These are phyloP conservation scores for Trypanosoma vivax DNA, from an alignment of 208 protist species.

Conservation along the genomic window DNA sequence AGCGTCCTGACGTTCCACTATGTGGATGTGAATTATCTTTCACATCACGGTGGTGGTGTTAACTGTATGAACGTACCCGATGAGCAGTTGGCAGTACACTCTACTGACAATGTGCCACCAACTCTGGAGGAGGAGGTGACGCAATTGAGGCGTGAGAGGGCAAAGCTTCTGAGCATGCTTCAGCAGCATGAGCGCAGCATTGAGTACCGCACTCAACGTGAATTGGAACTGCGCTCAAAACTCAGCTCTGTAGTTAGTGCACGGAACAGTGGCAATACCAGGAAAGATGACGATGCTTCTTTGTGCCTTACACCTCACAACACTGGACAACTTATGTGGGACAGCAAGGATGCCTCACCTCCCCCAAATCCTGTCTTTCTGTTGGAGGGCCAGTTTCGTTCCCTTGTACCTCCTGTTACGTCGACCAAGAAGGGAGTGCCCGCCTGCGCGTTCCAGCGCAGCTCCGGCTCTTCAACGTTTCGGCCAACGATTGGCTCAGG, in stretches of 20 bases:
- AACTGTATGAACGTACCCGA: conserved; percentile 27
- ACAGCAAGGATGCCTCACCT: conserved; percentile 8
- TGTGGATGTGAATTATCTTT: conserved; percentile 59
- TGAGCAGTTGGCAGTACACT: conserved; percentile 35
- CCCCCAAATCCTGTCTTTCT: conserved; percentile 7
- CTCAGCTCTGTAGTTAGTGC: conserved; percentile 23
- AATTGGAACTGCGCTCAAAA: conserved; percentile 20
- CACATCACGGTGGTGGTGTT: conserved; percentile 14
- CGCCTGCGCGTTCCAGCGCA: conserved; percentile 29
- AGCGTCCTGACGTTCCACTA: conserved; percentile 60
- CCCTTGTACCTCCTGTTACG: conserved; percentile 3
- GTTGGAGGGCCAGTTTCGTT: not conserved
- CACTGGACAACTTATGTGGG: too few relatives aligned
- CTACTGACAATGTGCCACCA: conserved; percentile 27
- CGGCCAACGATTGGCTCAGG: too few relatives aligned
- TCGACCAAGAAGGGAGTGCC: conserved; percentile 7
- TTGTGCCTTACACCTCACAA: too few relatives aligned
- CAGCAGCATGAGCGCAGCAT: conserved; percentile 41
- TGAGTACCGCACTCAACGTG: conserved; percentile 41
- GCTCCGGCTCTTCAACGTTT: conserved; percentile 30
- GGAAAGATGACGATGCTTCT: too few relatives aligned
- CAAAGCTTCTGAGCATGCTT: conserved; percentile 56
- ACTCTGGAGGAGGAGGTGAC: conserved; percentile 36
- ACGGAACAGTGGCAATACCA: conserved; percentile 1
- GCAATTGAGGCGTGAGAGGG: conserved; percentile 53